Percentiles rank a stretch among this genome's conserved stretches.
Conservation (phyloP, 2,329 filamentous ascomycete species). For the Alternaria brassicicola region DNA sequence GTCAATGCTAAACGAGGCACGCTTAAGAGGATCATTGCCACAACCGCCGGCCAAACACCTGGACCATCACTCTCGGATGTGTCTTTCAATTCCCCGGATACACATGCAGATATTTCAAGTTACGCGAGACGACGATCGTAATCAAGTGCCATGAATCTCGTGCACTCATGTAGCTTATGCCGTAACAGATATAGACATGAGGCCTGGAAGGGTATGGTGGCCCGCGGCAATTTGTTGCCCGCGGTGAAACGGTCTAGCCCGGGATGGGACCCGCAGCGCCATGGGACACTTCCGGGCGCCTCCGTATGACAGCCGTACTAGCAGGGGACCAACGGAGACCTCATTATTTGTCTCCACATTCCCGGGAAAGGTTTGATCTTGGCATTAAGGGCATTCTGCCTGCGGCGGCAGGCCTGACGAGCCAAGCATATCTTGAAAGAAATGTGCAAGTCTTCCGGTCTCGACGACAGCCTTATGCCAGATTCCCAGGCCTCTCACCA, state of each 20-base stretch:
- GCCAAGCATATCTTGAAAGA: neutral
- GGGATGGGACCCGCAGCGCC: neutral
- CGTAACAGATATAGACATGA: neutral
- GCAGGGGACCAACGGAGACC: neutral
- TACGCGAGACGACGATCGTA: constrained; percentile 6
- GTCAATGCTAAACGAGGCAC: constrained; percentile 1
- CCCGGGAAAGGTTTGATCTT: neutral
- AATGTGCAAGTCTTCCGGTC: neutral
- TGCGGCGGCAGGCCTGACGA: neutral
- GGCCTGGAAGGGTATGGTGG: neutral
- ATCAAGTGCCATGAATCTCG: neutral
- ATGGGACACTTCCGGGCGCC: neutral
- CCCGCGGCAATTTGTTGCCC: neutral
- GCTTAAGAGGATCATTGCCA: constrained; percentile 2
- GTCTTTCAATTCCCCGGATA: neutral
- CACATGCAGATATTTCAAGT: neutral
- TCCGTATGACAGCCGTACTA: neutral
- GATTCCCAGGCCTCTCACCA: neutral
- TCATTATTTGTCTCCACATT: constrained; percentile 8
- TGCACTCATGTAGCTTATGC: neutral
- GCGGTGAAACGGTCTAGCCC: constrained; percentile 5
- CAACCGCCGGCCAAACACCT: neutral
- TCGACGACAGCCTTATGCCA: neutral
- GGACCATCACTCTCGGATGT: neutral
- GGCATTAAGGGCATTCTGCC: neutral